Conservation (phyloP, 192 early-diverging fungal species). For the Podila epicladia region DNA sequence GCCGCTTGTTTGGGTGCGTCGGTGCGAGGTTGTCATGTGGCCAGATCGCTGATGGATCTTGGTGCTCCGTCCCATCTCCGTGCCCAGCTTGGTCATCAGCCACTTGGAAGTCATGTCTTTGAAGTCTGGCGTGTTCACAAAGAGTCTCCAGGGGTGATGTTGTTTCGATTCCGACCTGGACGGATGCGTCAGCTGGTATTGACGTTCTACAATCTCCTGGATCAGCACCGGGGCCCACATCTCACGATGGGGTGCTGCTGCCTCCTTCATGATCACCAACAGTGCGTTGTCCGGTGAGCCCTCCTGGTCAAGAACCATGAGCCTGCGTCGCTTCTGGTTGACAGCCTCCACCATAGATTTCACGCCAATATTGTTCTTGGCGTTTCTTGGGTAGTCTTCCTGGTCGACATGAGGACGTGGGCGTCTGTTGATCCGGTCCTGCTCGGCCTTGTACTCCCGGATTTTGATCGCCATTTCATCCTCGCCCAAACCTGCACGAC, state of each 20-base stretch:
- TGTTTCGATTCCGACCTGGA: not conserved
- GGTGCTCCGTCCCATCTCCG: slow-evolving; percentile 28
- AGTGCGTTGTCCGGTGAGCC: slow-evolving; percentile 27
- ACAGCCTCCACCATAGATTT: slow-evolving; percentile 22
- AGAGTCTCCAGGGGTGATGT: slow-evolving; percentile 27
- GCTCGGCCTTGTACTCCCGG: slow-evolving; percentile 19
- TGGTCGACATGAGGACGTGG: not conserved
- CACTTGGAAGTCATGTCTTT: slow-evolving; percentile 37
- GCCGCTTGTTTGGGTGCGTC: not conserved
- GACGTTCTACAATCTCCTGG: slow-evolving; percentile 14
- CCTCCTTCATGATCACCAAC: slow-evolving; percentile 25
- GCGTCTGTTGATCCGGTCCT: slow-evolving; percentile 8
- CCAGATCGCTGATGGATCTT: slow-evolving; percentile 33
- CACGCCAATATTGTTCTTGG: not conserved
- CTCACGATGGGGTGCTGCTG: slow-evolving; percentile 26
- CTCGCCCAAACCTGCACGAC: slow-evolving; percentile 18
- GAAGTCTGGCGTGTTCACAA: slow-evolving; percentile 27
- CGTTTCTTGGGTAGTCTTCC: not conserved
- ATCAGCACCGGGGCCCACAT: slow-evolving; percentile 36
- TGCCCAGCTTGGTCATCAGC: slow-evolving; percentile 34
- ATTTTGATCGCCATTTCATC: slow-evolving; percentile 18
- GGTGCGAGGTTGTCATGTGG: slow-evolving; percentile 27
- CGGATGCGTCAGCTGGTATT: slow-evolving; percentile 3
- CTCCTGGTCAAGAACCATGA: slow-evolving; percentile 30
- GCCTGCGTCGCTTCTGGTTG: slow-evolving; percentile 27